A percentile compares a stretch with the other conserved stretches of the same genome.
Conservation (phyloP, 202 grass and related monocot genomes). For the Schoenoplectus triqueter region DNA sequence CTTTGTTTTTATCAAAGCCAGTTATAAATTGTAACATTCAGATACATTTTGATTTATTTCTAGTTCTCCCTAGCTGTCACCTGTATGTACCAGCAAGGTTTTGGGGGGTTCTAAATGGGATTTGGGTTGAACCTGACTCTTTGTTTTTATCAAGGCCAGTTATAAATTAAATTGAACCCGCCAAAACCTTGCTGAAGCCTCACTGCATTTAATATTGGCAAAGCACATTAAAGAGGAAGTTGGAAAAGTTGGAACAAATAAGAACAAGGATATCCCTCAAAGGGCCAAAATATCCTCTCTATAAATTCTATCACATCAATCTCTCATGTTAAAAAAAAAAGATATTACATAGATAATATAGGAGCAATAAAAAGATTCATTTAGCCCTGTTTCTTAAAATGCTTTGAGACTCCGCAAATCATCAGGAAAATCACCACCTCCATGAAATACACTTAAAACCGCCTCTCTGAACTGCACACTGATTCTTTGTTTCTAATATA, state of each 20-base stretch:
- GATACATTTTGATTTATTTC: not conserved
- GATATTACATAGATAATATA: not conserved
- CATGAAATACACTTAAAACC: slow-evolving; percentile 1
- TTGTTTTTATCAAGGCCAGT: slow-evolving; percentile 14
- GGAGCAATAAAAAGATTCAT: not conserved
- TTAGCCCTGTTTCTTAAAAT: not conserved
- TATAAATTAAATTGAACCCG: slow-evolving; percentile 12
- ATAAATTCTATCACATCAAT: not conserved
- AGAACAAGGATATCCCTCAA: not conserved
- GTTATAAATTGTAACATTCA: slow-evolving; percentile 13
- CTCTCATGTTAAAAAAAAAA: slow-evolving; percentile 12
- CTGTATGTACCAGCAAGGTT: not conserved
- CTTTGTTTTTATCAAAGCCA: slow-evolving; percentile 12
- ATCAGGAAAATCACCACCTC: not conserved
- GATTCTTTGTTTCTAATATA: not conserved
- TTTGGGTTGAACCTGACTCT: not conserved
- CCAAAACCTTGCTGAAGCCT: too few relatives aligned
- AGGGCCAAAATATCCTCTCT: not conserved
- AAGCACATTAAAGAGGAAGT: not conserved
- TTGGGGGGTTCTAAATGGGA: not conserved
- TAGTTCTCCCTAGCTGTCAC: not conserved
- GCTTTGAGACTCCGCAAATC: too few relatives aligned
- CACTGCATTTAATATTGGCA: not conserved
- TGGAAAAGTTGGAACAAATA: not conserved
- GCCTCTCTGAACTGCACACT: not conserved